These are phyloP conservation scores for Fusarium burgessii DNA, from an alignment of 2,329 filamentous ascomycete genomes.

Conservation along the genomic window DNA sequence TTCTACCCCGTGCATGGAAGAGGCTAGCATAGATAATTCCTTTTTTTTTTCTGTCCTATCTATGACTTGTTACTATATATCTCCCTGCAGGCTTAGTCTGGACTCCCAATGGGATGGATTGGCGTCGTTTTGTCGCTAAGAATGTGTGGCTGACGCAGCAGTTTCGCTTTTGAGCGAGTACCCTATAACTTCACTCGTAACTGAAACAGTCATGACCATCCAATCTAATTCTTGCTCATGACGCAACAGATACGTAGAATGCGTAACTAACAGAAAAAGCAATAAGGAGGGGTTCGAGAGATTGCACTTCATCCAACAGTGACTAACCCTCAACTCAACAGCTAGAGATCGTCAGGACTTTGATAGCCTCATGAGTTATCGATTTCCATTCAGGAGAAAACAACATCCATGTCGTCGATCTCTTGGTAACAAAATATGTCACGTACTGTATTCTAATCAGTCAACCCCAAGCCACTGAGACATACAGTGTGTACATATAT, in stretches of 20 bases:
- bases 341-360: neutral
- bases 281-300: neutral
- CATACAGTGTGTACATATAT: neutral
- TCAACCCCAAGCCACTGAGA: neutral
- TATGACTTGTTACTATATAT: slow-evolving; percentile 12
- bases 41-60: neutral
- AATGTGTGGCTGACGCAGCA: neutral
- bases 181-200: neutral
- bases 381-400: neutral
- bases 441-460: slow-evolving; percentile 4
- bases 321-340: neutral
- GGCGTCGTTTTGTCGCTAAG: neutral
- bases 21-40: slow-evolving; percentile 2
- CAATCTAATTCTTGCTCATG: neutral
- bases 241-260: neutral
- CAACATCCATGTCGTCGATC: slow-evolving; percentile 32
- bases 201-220: neutral
- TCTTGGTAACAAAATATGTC: neutral
- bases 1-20: neutral
- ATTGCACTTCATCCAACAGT: neutral
- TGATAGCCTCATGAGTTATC: slow-evolving; percentile 21
- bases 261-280: neutral
- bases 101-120: neutral
- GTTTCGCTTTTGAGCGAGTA: neutral
- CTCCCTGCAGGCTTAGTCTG: slow-evolving; percentile 14